Base-by-base conservation (phyloP, 768 basidiomycete species). In the Lepiota brunneoincarnata region DNA sequence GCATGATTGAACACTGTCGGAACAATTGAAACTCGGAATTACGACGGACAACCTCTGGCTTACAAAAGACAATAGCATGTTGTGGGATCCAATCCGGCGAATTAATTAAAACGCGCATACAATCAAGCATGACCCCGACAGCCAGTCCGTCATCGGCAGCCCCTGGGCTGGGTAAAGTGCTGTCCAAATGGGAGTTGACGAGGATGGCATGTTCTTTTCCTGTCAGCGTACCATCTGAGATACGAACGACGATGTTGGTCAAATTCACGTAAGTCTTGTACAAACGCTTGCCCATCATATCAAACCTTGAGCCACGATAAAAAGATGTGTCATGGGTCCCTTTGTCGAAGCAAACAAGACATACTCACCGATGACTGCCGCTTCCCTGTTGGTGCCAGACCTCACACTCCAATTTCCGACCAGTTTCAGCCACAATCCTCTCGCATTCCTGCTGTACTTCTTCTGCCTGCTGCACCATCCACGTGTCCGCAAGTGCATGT, bases 121-220 rank as follows among this genome's bases (percentile, higher is more conserved):
- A 82, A 55, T 98, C 96, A 31, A 98, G 74, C 93, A 97, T 95
- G 38, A 96, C 83, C 1, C 91, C 96, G 7, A 94, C 88, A 4
- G 91, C 72, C 6, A 97, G 73, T 1, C 86, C 93, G 63, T 98
- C 95, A 63, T 97, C 94, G 3, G 90, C 83, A 20, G 91, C 92
- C 18, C 89, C 91, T 2, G 93, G 93, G 54, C 87, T 88, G 0
- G 95, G 94, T 18, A 97, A 71, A 0, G 93, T 94, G 57, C 86
- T 89, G 65, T 97, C 95, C 36, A 97, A 72, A 71, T 98, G 96
- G 0, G 92, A 71, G 58, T 96, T 97, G 48, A 98, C 79, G 41
- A 98, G 79, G 1, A 96, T 77, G 0, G 93, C 90, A 54, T 96
- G 84, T 50, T 83, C 82, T 69, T 91, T 93, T 14, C 84, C 83